phyloP scores from a whole-genome alignment of 345 rosid genomes.

The Lepidium didymum region DNA sequence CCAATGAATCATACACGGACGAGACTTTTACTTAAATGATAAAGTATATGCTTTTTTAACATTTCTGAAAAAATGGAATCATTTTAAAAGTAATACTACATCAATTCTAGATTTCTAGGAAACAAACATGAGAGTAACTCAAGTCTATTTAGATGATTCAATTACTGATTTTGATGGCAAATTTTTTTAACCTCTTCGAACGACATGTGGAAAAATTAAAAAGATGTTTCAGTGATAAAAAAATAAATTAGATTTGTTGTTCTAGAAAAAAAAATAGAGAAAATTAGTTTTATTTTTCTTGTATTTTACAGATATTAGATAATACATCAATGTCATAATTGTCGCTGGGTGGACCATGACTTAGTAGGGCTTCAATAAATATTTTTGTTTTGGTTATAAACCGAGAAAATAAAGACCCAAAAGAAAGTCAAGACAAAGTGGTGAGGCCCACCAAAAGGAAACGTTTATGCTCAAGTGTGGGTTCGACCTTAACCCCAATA shows the following conservation, averaged over 20 bases:
- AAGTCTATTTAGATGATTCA: too few species aligned
- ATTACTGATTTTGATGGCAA: too few species aligned
- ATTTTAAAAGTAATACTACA: background rate
- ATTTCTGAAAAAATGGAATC: background rate
- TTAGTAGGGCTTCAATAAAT: background rate
- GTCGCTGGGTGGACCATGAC: slow-evolving; percentile 22
- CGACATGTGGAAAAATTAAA: too few species aligned
- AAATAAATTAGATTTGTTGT: too few species aligned
- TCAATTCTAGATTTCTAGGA: background rate
- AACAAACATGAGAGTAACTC: too few species aligned
- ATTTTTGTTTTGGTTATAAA: background rate
- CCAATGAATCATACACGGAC: slow-evolving; percentile 11
- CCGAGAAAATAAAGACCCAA: background rate
- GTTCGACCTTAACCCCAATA: slow-evolving; percentile 32
- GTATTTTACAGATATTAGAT: background rate
- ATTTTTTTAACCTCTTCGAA: too few species aligned
- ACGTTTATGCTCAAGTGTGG: background rate
- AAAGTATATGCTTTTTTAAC: background rate
- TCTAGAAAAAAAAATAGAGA: too few species aligned
- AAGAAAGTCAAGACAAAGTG: slow-evolving; percentile 11
- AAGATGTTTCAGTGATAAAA: too few species aligned
- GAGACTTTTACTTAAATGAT: background rate
- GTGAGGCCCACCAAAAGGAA: slow-evolving; percentile 16
- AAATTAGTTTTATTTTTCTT: too few species aligned
- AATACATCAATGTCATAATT: slow-evolving; percentile 1